A percentile compares a stretch with the other conserved stretches of the same genome.
Evolutionary conservation across 441 rosid genomes (phyloP).

Genomic region (Viola pubescens): DNA sequence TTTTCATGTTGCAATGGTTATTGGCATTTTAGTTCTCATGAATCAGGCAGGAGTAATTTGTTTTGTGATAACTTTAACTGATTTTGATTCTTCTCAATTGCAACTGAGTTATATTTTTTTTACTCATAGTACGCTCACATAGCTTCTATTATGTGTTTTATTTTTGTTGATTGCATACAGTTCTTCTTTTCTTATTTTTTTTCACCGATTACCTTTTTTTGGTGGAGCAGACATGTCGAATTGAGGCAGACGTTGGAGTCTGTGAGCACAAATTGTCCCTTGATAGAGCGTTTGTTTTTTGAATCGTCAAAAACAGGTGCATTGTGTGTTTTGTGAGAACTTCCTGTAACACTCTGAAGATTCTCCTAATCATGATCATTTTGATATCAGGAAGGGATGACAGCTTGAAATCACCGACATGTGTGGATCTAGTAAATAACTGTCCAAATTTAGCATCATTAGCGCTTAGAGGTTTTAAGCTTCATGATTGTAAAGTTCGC

Average conservation of each 20-base stretch:
- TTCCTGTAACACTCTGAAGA: conserved; percentile 6
- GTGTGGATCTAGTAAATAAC: conserved; percentile 51
- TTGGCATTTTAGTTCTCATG: too few species aligned
- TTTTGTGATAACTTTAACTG: too few species aligned
- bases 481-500: conserved; percentile 55
- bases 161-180: not conserved
- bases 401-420: conserved; percentile 49
- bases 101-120: too few species aligned
- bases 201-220: conserved; percentile 11
- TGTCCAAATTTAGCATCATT: conserved; percentile 64
- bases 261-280: conserved; percentile 52
- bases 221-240: conserved; percentile 38
- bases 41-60: too few species aligned
- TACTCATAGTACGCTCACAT: too few species aligned
- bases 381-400: conserved; percentile 54
- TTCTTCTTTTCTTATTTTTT: not conserved
- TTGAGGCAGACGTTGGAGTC: conserved; percentile 53
- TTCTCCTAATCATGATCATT: conserved; percentile 21
- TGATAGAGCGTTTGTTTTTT: conserved; percentile 68
- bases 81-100: too few species aligned
- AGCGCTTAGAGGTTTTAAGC: conserved; percentile 63
- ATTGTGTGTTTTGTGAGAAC: conserved; percentile 10
- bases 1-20: not conserved
- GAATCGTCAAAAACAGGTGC: conserved; percentile 51
- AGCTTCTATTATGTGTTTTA: too few species aligned